A percentile compares a stretch with the other conserved stretches of the same genome.
These are phyloP conservation scores for Panicum hallii DNA, from an alignment of 202 grass and related monocot species.

Conservation along the genomic window DNA sequence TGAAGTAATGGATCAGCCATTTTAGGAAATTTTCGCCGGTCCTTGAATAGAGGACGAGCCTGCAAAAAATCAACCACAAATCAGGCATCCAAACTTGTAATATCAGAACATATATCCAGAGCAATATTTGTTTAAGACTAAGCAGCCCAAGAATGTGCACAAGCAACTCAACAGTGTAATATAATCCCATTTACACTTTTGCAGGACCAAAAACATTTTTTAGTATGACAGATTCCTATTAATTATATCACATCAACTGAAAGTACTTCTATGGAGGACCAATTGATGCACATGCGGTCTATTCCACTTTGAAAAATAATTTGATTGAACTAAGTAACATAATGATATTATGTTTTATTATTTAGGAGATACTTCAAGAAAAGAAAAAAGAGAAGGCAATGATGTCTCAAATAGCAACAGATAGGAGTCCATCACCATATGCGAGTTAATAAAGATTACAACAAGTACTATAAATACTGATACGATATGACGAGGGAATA, in stretches of 20 bases:
- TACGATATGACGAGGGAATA: neutral
- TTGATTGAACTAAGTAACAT: neutral
- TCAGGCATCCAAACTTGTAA: conserved; percentile 37
- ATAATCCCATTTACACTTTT: conserved; percentile 1
- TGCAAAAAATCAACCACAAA: conserved; percentile 57
- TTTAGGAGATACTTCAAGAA: conserved; percentile 3
- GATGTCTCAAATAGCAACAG: neutral
- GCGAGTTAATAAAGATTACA: neutral
- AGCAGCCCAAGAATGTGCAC: neutral
- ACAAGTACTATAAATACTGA: conserved; percentile 5
- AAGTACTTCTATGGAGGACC: conserved; percentile 25
- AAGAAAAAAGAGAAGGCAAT: neutral
- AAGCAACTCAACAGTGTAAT: neutral
- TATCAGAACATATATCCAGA: conserved; percentile 23
- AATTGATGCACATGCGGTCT: neutral
- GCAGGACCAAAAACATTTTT: neutral
- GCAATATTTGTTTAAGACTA: conserved; percentile 12
- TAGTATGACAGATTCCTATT: neutral
- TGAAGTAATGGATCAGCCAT: conserved; percentile 93
- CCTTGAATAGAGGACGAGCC: conserved; percentile 97
- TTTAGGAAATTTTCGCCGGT: conserved; percentile 95
- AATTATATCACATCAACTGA: neutral
- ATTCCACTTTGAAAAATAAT: neutral
- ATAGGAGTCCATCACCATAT: conserved; percentile 15
- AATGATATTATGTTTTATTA: conserved; percentile 13